phyloP scores from a whole-genome alignment of 768 basidiomycete species.

The Daedalea quercina region DNA sequence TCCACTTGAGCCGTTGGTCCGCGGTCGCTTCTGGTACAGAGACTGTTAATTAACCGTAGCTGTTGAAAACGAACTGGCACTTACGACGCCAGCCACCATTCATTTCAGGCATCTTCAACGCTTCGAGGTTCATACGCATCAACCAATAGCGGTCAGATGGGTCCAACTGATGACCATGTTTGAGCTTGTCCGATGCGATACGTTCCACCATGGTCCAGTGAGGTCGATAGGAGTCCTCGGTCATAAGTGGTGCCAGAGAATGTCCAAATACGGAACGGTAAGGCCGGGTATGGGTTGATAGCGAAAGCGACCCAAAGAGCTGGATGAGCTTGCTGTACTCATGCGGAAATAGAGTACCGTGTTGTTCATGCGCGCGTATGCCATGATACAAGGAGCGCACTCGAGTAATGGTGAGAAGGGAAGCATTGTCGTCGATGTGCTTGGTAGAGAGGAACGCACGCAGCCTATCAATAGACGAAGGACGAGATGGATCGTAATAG shows the following conservation, averaged over 20 bases:
- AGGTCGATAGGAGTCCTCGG: constrained; percentile 14
- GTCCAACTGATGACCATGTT: constrained; percentile 22
- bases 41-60: too few relatives aligned
- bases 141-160: constrained; percentile 58
- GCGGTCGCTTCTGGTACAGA: neutral
- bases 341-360: constrained; percentile 20
- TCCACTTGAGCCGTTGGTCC: neutral
- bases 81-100: neutral
- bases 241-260: constrained; percentile 24
- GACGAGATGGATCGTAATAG: too few relatives aligned
- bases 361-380: neutral
- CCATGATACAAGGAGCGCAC: constrained; percentile 33
- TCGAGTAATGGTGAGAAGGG: constrained; percentile 18
- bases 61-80: neutral
- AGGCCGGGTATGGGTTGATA: constrained; percentile 19
- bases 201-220: constrained; percentile 47
- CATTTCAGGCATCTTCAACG: neutral
- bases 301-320: constrained; percentile 45
- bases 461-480: constrained; percentile 9
- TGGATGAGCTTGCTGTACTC: constrained; percentile 38
- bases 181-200: constrained; percentile 38
- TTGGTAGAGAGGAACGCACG: neutral
- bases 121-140: constrained; percentile 34
- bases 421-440: neutral
- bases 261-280: constrained; percentile 23